Evolutionary conservation across 2,329 filamentous ascomycete genomes (phyloP), one percentile per base, ranked within the genome.

Genomic region (Anthostomella pinea): DNA sequence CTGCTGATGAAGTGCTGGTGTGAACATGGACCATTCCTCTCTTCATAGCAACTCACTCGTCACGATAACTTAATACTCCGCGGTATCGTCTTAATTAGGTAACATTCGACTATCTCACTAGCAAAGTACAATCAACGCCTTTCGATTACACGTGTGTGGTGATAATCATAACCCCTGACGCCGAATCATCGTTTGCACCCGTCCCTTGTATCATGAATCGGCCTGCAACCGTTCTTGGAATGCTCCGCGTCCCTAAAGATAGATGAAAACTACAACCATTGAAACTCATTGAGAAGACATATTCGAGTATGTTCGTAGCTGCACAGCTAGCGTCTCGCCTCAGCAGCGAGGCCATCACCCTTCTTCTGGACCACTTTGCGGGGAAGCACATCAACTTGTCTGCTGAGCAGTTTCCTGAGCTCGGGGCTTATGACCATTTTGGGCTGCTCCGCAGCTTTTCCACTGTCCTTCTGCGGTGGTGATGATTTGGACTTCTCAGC

Each of bases 371-470:
- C 51, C 1, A 43, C 44, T 30, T 56, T 57, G 15, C 49, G 45
- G 1, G 57, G 55, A 4, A 61, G 37, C 5, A 56, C 42, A 18
- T 60, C 58, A 6, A 61, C 49, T 8, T 53, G 43, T 22, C 65
- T 63, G 46, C 68, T 77, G 25, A 81, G 53, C 25, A 81, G 52
- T 41, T 67, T 69, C 31, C 77, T 66, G 45, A 81, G 56, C 55
- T 79, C 76, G 0, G 76, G 75, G 2, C 73, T 78, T 33, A 80
- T 78, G 10, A 75, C 63, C 53, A 68, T 74, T 26, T 64, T 57
- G 7, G 59, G 49, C 35, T 61, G 43, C 11, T 59, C 65, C n/a
- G 58, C 54, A 8, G 57, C 58, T 35, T 69, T 69, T 11, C 61
- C 67, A 33, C 45, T 55, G 23, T 41, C 41, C 38, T 34, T 41